Evolutionary conservation across 768 basidiomycete genomes (phyloP).

Genomic region (Agrocybe chaxingu): DNA sequence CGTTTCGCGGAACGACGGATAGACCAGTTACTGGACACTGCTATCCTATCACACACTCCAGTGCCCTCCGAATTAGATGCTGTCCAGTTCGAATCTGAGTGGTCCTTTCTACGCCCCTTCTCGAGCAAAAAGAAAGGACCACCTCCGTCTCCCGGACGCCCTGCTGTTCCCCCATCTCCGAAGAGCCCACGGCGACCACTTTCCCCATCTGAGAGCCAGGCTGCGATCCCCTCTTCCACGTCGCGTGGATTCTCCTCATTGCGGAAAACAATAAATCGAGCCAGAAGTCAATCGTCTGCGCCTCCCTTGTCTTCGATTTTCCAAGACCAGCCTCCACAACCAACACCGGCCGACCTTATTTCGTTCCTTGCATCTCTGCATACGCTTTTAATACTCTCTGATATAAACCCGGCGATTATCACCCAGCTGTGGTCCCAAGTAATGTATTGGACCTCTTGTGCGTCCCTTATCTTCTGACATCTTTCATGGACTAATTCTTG

Average conservation of each 20-base stretch:
- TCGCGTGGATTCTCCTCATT: conserved; percentile 65
- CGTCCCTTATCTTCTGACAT: conserved; percentile 20
- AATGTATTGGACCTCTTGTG: conserved; percentile 97
- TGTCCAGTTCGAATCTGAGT: conserved; percentile 94
- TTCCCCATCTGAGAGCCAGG: conserved; percentile 47
- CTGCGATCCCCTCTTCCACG: conserved; percentile 40
- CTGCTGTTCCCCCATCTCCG: conserved; percentile 41
- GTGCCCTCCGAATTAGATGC: conserved; percentile 75
- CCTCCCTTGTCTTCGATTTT: conserved; percentile 51
- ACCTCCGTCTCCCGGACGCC: conserved; percentile 29
- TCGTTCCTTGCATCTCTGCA: conserved; percentile 84
- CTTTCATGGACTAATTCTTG: conserved; percentile 9
- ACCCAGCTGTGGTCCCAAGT: conserved; percentile 95
- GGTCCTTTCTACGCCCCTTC: conserved; percentile 85
- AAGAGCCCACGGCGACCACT: conserved; percentile 49
- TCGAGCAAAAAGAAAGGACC: conserved; percentile 55
- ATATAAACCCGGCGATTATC: conserved; percentile 85
- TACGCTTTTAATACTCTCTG: conserved; percentile 77
- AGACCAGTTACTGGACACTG: conserved; percentile 79
- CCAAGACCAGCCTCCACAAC: conserved; percentile 36
- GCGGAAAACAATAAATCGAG: conserved; percentile 57
- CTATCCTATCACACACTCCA: conserved; percentile 80
- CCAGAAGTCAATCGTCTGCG: conserved; percentile 40
- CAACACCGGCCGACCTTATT: conserved; percentile 57
- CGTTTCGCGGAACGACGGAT: conserved; percentile 87